Base-by-base conservation (phyloP, 176 grass and related monocot species). In the Neostapfia colusana region DNA sequence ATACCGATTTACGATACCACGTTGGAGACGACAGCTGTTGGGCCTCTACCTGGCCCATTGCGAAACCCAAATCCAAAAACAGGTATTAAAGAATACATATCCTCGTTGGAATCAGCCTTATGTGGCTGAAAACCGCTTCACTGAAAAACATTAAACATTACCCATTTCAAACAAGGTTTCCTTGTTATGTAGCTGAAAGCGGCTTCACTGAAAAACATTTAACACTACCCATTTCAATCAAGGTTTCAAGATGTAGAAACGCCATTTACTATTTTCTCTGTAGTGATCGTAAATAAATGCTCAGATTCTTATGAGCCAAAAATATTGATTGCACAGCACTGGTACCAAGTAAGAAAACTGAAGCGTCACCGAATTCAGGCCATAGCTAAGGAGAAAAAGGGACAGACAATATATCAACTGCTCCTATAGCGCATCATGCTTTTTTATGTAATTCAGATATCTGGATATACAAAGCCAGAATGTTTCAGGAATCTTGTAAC, bases 401-500 rank as follows among this genome's bases (percentile, higher is more conserved):
- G 16, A 4, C 40, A 16, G 12, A n/a, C n/a, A 0, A 39, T 73
- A 48, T 63, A 64, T 36, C 10, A 23, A 49, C 12, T 64, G 27
- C 35, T 77, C 28, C 44, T 77, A 77, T 38, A 51, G 28, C 0
- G 1, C 63, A 75, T 75, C 68, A 53, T 70, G 54, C 77, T 81
- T 93, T 66, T 93, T 89, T 66, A 91, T 77, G 60, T 89, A 87
- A 76, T 88, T 92, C 67, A 97, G 80, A 81, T 89, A 89, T 88
- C 71, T 91, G 12, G 88, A 97, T 46, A 91, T 85, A 84, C 82
- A 91, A 69, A 89, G 76, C 86, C 89, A 93, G 71, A 90, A 89
- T 84, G 86, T 84, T 85, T 97, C 86, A n/a, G 84, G 89, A 72
- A 91, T 63, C 75, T 93, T 97, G 57, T 77, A 65, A 45, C 43